Conservation (phyloP, 108 stramenopile genomes). For the Licmophora abbreviata region DNA sequence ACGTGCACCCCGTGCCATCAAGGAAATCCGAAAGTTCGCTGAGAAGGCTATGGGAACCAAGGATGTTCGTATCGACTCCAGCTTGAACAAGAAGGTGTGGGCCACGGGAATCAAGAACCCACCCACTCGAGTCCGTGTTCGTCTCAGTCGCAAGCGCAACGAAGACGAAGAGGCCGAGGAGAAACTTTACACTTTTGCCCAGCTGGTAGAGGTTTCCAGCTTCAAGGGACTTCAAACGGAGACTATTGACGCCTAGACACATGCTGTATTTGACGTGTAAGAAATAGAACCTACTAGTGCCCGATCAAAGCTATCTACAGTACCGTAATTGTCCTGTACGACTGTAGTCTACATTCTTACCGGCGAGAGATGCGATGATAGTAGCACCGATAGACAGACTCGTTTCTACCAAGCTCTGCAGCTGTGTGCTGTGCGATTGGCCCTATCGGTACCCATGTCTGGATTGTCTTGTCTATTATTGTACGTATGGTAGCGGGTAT, state of each 20-base stretch:
- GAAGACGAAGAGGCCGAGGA: constrained; percentile 98
- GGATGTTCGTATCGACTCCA: constrained; percentile 85
- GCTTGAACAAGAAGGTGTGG: constrained; percentile 91
- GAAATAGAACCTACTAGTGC: too few relatives aligned
- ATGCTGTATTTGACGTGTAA: too few relatives aligned
- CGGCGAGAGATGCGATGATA: too few relatives aligned
- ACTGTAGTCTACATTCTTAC: too few relatives aligned
- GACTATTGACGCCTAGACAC: constrained; percentile 77
- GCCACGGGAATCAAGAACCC: constrained; percentile 93
- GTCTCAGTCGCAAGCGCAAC: constrained; percentile 95
- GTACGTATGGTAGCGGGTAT: too few relatives aligned
- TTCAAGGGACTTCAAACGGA: constrained; percentile 97
- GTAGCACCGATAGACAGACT: too few relatives aligned
- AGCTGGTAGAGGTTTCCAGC: constrained; percentile 83
- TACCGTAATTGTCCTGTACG: too few relatives aligned
- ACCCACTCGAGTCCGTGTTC: constrained; percentile 93
- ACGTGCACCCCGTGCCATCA: constrained; percentile 95
- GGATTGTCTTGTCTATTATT: too few relatives aligned
- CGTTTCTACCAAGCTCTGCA: too few relatives aligned
- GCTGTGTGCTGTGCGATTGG: too few relatives aligned
- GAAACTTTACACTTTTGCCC: constrained; percentile 97
- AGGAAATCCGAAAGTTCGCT: constrained; percentile 95
- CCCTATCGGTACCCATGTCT: too few relatives aligned
- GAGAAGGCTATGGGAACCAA: constrained; percentile 91
- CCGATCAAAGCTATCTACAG: too few relatives aligned